Evolutionary conservation across 75 land plant genomes (phyloP), one percentile per base, ranked within the genome.

Genomic region (Cunninghamia lanceolata): DNA sequence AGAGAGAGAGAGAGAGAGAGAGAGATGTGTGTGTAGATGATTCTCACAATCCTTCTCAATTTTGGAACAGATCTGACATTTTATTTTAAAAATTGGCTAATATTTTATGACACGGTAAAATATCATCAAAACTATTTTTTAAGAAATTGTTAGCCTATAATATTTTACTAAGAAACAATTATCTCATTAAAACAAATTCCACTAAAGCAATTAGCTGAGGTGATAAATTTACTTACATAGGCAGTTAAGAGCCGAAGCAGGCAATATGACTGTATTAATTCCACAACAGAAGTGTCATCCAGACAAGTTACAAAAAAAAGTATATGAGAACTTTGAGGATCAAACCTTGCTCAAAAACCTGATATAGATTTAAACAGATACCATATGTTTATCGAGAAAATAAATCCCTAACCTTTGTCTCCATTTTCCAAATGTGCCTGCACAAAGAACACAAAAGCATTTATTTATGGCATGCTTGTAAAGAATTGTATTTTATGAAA

Each of bases 401-500:
- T 14, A 81, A 40, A 79, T 42, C 40, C 81, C 91, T 36, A 91
- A 96, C 98, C 92, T 91, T 94, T 96, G 86, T 96, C 99, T 79
- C 99, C 99, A 71, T 82, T 92, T 86, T 96, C 99, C 85, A 96
- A 83, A 46, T 96, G 97, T 46, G 97, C 91, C 99, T 96, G 96
- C 89, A 88, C 38, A 36, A 84, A 59, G 13, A 79, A 85, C 68
- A 83, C 76, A 87, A 88, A 66, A 73, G 16, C 36, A 8, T 70
- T 28, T 32, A 32, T 32, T 13, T 70, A 70, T 25, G 74, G 34
- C 14, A 32, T 11, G 75, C 75, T 32, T 32, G 75, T 73, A 32
- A 3, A 73, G 9, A 73, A 73, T 21, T 28, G 9, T 63, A 63
- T 28, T 63, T 63, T 63, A 63, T 28, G 28, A 7, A 25, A 59